Evolutionary conservation across 2,329 filamentous ascomycete genomes (phyloP).

Genomic region (Leptoxyphium fumago): DNA sequence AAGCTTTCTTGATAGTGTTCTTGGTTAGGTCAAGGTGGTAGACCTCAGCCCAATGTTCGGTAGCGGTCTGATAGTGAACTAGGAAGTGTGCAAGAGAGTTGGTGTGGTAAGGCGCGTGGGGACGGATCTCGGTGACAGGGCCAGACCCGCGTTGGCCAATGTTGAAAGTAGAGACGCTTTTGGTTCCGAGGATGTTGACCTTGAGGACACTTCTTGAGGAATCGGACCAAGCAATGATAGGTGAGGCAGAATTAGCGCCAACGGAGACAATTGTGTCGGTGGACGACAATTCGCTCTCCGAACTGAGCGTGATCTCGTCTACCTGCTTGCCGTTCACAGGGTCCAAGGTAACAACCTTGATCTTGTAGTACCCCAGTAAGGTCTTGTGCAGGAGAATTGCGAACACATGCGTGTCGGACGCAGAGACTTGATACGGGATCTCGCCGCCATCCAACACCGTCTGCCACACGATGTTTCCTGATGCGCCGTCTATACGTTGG

Average conservation of each 20-base stretch:
- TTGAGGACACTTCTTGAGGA: slow-evolving; percentile 46
- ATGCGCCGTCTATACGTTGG: slow-evolving; percentile 55
- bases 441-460: slow-evolving; percentile 50
- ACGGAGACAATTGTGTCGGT: slow-evolving; percentile 56
- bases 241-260: slow-evolving; percentile 59
- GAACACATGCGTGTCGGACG: slow-evolving; percentile 54
- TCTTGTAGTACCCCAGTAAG: slow-evolving; percentile 52
- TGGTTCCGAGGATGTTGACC: slow-evolving; percentile 51
- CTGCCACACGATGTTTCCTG: slow-evolving; percentile 67
- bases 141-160: slow-evolving; percentile 23
- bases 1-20: slow-evolving; percentile 57
- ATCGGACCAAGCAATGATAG: slow-evolving; percentile 64
- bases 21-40: slow-evolving; percentile 67
- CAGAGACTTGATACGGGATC: slow-evolving; percentile 59
- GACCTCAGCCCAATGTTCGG: slow-evolving; percentile 67
- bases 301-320: slow-evolving; percentile 56
- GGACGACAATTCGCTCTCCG: slow-evolving; percentile 57
- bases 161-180: slow-evolving; percentile 27
- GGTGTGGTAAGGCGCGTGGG: slow-evolving; percentile 60
- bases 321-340: slow-evolving; percentile 55
- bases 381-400: slow-evolving; percentile 59
- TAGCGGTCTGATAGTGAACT: slow-evolving; percentile 59
- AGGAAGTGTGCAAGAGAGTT: slow-evolving; percentile 71
- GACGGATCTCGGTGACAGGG: slow-evolving; percentile 36
- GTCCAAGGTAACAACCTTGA: slow-evolving; percentile 64